Percentiles rank a stretch among this genome's conserved stretches.
These are phyloP conservation scores for Rhynchosporium agropyri DNA, from an alignment of 2,329 filamentous ascomycete genomes.

Conservation along the genomic window DNA sequence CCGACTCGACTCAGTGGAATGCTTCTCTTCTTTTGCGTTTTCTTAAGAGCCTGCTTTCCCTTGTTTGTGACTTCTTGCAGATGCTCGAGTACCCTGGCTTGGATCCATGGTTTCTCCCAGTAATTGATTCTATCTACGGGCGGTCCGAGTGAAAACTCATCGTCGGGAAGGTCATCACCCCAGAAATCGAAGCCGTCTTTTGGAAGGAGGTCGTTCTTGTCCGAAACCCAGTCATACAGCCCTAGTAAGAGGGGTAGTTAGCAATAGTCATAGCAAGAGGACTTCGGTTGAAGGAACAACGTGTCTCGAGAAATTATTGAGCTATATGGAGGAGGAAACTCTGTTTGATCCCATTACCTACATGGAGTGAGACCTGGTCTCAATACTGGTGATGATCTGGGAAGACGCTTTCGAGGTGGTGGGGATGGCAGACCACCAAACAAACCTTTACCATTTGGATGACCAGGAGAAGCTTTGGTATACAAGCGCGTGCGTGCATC, in stretches of 20 bases:
- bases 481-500: slow-evolving; percentile 9
- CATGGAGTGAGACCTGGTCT: slow-evolving; percentile 16
- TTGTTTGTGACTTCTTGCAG: slow-evolving; percentile 7
- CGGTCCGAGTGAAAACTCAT: slow-evolving; percentile 20
- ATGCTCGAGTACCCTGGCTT: not conserved
- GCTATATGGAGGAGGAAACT: no score
- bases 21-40: slow-evolving; percentile 10
- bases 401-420: not conserved
- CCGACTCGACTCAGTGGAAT: slow-evolving; percentile 16
- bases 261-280: not conserved
- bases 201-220: slow-evolving; percentile 16
- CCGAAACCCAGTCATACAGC: slow-evolving; percentile 9
- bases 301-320: no score
- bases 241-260: not conserved
- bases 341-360: no score
- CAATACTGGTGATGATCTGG: not conserved
- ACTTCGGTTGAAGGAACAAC: no score
- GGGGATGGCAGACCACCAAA: slow-evolving; percentile 8
- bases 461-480: not conserved
- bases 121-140: slow-evolving; percentile 21
- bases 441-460: slow-evolving; percentile 1
- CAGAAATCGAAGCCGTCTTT: slow-evolving; percentile 5
- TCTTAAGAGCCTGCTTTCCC: slow-evolving; percentile 10
- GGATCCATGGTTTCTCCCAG: slow-evolving; percentile 20
- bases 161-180: slow-evolving; percentile 15